Conservation (phyloP, 805 yeast genomes). For the Brettanomyces nanus region DNA sequence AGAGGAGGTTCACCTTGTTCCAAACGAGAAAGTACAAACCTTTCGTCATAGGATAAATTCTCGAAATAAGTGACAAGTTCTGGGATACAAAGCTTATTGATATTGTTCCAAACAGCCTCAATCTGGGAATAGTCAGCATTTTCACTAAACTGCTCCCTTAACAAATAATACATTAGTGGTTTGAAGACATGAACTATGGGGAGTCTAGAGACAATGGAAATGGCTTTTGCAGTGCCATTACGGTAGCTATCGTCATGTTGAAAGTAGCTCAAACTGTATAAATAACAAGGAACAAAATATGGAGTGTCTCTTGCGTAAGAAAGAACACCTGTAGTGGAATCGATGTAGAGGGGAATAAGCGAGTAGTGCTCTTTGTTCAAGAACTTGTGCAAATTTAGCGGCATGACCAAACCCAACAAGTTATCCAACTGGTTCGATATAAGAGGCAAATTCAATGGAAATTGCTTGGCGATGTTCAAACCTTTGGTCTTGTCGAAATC, state of each 20-base stretch:
- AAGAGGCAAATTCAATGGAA: constrained; percentile 51
- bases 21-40: constrained; percentile 18
- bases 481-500: constrained; percentile 79
- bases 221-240: constrained; percentile 37
- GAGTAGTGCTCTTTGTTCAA: constrained; percentile 52
- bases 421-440: constrained; percentile 46
- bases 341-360: constrained; percentile 39
- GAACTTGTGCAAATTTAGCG: constrained; percentile 31
- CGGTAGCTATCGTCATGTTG: constrained; percentile 22
- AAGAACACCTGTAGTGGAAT: constrained; percentile 11
- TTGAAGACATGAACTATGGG: constrained; percentile 39
- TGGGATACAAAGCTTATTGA: constrained; percentile 20
- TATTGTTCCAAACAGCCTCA: constrained; percentile 10
- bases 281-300: constrained; percentile 13
- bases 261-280: constrained; percentile 24
- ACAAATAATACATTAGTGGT: constrained; percentile 37
- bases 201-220: constrained; percentile 37
- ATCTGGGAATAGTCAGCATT: constrained; percentile 6
- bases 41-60: constrained; percentile 9
- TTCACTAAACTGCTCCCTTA: constrained; percentile 31
- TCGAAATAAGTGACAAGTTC: constrained; percentile 17
- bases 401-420: constrained; percentile 19
- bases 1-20: constrained; percentile 8
- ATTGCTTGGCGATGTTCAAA: constrained; percentile 52
- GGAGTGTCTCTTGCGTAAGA: constrained; percentile 10